Evolutionary conservation across 768 basidiomycete species (phyloP), one percentile per base, ranked within the genome.

Genomic region (Mycena belliarum): DNA sequence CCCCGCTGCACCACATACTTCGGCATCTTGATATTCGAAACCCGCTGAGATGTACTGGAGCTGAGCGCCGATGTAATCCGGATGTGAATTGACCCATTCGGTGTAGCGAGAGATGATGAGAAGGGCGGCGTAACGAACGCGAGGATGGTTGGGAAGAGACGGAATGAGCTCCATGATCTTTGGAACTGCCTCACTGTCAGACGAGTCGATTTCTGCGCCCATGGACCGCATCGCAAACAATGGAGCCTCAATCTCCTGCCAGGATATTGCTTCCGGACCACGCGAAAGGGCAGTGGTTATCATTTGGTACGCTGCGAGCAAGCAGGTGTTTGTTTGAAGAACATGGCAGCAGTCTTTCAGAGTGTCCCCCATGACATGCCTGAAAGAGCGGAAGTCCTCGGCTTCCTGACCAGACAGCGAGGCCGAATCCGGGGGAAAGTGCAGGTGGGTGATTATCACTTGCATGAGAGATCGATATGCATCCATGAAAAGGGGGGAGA

Each of bases 291-390:
- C 92, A 8, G 75, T 69, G 28, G 85, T 85, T 60, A 98, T 89
- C 68, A 91, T 80, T 58, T 91, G 86, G 73, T 92, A 92, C 2
- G 95, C 82, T 3, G 88, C 81, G 50, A 87, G 72, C 41, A 99
- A 79, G 68, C 97, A 98, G 2, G 80, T 81, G 49, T 93, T 88
- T 3, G 95, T 83, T 42, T 94, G 91, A 43, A 99, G 82, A 45
- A 99, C 94, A 61, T 88, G 83, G 73, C 97, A 99, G 69, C 97
- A 98, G 69, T 99, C 97, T 74, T 99, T 99, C 62, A 99, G 81
- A 5, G 97, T 98, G 70, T 99, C 95, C 37, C 97, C 97, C 92
- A 99, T 98, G 59, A 95, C 87, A 76, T 99, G 97, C 46, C 97
- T 82, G 79, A 99, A 99, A 4, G 86, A 83, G 21, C 97, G 84